Evolutionary conservation across 805 yeast genomes (phyloP).

Genomic region (Saccharomycopsis amapae): DNA sequence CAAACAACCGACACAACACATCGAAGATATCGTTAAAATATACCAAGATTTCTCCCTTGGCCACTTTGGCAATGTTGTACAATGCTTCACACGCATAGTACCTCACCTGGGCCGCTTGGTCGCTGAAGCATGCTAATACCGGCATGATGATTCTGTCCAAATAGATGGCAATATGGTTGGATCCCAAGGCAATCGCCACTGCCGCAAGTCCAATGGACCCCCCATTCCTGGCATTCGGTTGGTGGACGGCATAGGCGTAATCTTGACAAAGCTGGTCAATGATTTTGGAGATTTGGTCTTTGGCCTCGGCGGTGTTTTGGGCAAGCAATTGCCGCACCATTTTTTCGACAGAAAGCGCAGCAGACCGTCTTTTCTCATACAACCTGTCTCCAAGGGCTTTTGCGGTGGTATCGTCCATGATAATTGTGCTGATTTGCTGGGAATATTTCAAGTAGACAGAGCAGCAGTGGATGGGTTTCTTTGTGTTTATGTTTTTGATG

Average conservation of each 20-base stretch:
- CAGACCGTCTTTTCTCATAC: conserved; percentile 70
- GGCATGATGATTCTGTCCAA: conserved; percentile 86
- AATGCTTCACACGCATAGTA: conserved; percentile 95
- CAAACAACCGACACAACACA: conserved; percentile 79
- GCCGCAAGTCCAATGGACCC: conserved; percentile 95
- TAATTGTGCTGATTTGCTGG: neutral
- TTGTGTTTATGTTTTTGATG: too few species aligned
- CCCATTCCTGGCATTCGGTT: conserved; percentile 87
- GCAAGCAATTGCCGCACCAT: conserved; percentile 63
- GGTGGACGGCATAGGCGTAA: conserved; percentile 75
- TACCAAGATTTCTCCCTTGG: conserved; percentile 85
- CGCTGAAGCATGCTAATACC: conserved; percentile 90
- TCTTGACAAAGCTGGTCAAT: conserved; percentile 72
- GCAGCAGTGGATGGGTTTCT: too few species aligned
- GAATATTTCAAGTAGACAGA: too few species aligned
- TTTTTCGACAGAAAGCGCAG: conserved; percentile 73
- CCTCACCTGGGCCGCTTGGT: conserved; percentile 93
- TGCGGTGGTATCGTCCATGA: conserved; percentile 51
- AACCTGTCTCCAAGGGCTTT: conserved; percentile 67
- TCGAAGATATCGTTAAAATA: conserved; percentile 95
- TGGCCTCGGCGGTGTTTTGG: conserved; percentile 51
- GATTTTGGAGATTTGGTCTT: conserved; percentile 43
- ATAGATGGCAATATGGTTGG: conserved; percentile 72
- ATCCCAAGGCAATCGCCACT: conserved; percentile 87
- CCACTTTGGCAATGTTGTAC: conserved; percentile 93